phyloP scores from a whole-genome alignment of 176 grass and related monocot species.

The Triticum urartu region DNA sequence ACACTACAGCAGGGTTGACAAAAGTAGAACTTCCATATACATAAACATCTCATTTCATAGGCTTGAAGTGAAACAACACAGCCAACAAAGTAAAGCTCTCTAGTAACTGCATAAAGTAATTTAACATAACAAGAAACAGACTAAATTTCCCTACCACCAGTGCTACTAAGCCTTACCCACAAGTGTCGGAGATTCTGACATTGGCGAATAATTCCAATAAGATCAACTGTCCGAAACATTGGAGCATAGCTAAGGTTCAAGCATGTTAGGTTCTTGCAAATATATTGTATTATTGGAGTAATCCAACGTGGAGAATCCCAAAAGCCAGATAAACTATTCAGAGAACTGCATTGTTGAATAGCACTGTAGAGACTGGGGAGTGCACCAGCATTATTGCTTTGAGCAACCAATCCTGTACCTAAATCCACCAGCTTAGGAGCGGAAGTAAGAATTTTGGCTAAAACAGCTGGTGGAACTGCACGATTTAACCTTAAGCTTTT shows the following conservation, averaged over 20 bases:
- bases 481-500: constrained; percentile 62
- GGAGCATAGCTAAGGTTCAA: constrained; percentile 71
- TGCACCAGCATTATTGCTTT: constrained; percentile 30
- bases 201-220: constrained; percentile 48
- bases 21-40: neutral
- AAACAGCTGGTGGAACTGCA: constrained; percentile 50
- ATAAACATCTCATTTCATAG: neutral
- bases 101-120: constrained; percentile 9
- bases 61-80: constrained; percentile 6
- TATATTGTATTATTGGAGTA: constrained; percentile 24
- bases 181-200: constrained; percentile 59
- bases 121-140: neutral
- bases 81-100: neutral
- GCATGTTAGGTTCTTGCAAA: constrained; percentile 52
- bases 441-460: constrained; percentile 53
- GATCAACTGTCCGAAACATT: constrained; percentile 24
- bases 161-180: constrained; percentile 47
- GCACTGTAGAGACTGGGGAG: constrained; percentile 34
- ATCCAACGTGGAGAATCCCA: constrained; percentile 48
- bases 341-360: constrained; percentile 39
- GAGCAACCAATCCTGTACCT: constrained; percentile 58
- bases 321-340: constrained; percentile 70
- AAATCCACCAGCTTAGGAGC: constrained; percentile 62
- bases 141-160: constrained; percentile 11
- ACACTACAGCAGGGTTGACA: neutral